Base-by-base conservation (phyloP, 2,329 filamentous ascomycete genomes). In the Emergomyces orientalis region DNA sequence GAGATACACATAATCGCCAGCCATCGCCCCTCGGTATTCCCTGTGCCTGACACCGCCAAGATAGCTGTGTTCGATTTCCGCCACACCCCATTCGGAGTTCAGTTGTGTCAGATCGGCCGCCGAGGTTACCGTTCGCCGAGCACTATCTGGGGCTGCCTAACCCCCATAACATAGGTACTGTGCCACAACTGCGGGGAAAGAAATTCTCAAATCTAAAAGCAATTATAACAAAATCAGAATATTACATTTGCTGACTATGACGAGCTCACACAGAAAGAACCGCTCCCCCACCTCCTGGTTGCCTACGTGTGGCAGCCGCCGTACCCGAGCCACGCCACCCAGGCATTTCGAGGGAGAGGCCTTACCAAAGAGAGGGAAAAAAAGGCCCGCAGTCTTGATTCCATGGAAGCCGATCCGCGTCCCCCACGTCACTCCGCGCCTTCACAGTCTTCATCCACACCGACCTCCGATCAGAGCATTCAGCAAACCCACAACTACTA, bases 321-420 rank as follows among this genome's bases (percentile, higher is more conserved):
- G 25, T 22, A 8, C n/a, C 45, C n/a, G 45, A 7, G 45, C 11
- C n/a, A n/a, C 45, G 45, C 45, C 45, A 47, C 45, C 8, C n/a
- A n/a, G 9, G 45, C n/a, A n/a, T 25, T 9, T 22, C n/a, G 11
- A 47, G 45, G 2, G 45, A 47, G 25, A 25, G 1, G 13, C 7
- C 14, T 17, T 32, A 45, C 9, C 25, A 14, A 30, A 14, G 11
- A 14, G 27, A 54, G 51, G 32, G 30, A 37, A 54, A 34, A 55
- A 34, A 11, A 25, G 22, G 47, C 2, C 14, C 47, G 25, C 2
- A 22, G 25, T 51, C 30, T 22, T 55, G 51, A 55, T 55, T 57
- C 54, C 34, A 57, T 57, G 54, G 54, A 57, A 27, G 54, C 54
- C 34, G 34, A 57, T 41, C 54, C 32, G 54, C 54, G 34, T 7